These are phyloP conservation scores for Rhinocladiella similis DNA, from an alignment of 2,329 filamentous ascomycete genomes.

Conservation along the genomic window DNA sequence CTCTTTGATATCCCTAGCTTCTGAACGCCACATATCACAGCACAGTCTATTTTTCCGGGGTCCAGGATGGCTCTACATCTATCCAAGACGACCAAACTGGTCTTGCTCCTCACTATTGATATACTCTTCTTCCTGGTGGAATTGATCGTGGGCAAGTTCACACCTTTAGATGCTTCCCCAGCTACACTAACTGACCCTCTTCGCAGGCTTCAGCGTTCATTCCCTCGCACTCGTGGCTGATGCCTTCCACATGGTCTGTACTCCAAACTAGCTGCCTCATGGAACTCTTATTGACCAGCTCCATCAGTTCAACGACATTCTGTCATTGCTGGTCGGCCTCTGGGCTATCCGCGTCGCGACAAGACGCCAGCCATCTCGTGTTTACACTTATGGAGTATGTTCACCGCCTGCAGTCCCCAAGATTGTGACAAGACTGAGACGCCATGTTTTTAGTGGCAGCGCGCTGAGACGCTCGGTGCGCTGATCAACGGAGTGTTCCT, in stretches of 20 bases:
- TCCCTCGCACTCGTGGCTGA: slow-evolving; percentile 92
- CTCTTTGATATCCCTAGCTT: not conserved
- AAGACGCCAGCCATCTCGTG: slow-evolving; percentile 74
- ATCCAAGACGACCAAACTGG: slow-evolving; percentile 89
- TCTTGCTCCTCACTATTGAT: slow-evolving; percentile 88
- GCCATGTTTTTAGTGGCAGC: slow-evolving; percentile 69
- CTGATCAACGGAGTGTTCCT: slow-evolving; percentile 97
- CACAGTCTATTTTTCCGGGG: not conserved
- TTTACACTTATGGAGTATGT: slow-evolving; percentile 91
- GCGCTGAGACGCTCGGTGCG: slow-evolving; percentile 91
- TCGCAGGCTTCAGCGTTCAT: slow-evolving; percentile 71
- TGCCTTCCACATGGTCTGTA: slow-evolving; percentile 89
- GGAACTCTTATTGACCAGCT: not conserved
- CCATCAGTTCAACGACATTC: slow-evolving; percentile 83
- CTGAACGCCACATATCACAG: not conserved
- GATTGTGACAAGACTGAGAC: slow-evolving; percentile 4
- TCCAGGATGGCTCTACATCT: slow-evolving; percentile 43
- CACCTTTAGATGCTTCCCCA: not conserved
- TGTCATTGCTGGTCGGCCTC: slow-evolving; percentile 84
- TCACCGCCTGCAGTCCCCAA: not conserved
- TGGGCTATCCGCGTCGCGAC: slow-evolving; percentile 91
- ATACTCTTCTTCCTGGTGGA: slow-evolving; percentile 86
- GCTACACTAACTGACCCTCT: slow-evolving; percentile 19
- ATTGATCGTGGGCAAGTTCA: slow-evolving; percentile 63
- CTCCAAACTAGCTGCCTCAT: not conserved